phyloP scores from a whole-genome alignment of 441 rosid genomes.

The Adansonia rubrostipa region DNA sequence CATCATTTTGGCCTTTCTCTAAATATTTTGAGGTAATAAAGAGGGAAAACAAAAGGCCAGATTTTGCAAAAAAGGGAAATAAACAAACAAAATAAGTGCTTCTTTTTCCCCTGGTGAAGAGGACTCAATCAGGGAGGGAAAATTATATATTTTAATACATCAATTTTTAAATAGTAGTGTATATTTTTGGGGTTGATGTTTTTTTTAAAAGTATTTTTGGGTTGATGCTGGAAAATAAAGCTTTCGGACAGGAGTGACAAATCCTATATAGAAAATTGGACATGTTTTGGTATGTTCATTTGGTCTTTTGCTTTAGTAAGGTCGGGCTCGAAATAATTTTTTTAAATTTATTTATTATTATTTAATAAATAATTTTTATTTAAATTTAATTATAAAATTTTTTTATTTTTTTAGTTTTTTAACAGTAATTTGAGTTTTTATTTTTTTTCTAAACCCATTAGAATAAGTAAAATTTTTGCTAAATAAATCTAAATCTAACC shows the following conservation, averaged over 20 bases:
- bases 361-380: too few relatives aligned
- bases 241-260: neutral
- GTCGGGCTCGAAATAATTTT: too few relatives aligned
- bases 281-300: neutral
- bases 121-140: conserved; percentile 27
- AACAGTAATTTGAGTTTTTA: too few relatives aligned
- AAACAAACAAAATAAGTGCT: conserved; percentile 28
- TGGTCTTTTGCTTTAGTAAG: too few relatives aligned
- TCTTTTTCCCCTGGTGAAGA: conserved; percentile 24
- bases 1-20: conserved; percentile 19
- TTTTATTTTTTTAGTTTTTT: too few relatives aligned
- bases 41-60: conserved; percentile 25
- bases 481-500: too few relatives aligned
- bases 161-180: neutral
- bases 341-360: too few relatives aligned
- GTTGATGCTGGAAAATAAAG: neutral
- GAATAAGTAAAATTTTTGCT: neutral
- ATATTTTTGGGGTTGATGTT: neutral
- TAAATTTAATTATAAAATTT: too few relatives aligned
- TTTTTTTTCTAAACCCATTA: too few relatives aligned
- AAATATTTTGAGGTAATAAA: neutral
- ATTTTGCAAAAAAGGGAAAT: conserved; percentile 28
- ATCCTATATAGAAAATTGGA: neutral
- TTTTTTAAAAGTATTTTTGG: neutral
- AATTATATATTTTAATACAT: conserved; percentile 17